These are phyloP conservation scores for Gynochthodes officinalis DNA, from an alignment of 257 asterid species.

Conservation along the genomic window DNA sequence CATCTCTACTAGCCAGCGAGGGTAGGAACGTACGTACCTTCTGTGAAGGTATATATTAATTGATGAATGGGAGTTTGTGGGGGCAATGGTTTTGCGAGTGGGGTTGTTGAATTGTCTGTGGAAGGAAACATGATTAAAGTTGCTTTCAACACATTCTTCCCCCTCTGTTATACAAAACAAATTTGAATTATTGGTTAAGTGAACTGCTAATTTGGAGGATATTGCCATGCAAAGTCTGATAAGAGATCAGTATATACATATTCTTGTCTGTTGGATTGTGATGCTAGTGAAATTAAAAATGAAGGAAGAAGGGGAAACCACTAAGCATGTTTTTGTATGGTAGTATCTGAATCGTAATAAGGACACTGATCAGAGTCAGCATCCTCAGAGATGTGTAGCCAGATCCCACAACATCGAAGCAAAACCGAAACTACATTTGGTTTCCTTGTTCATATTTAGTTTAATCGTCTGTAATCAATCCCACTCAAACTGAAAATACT, in stretches of 20 bases:
- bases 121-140: slow-evolving; percentile 19
- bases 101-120: slow-evolving; percentile 22
- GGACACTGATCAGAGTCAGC: neutral
- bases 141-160: slow-evolving; percentile 39
- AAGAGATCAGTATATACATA: slow-evolving; percentile 2
- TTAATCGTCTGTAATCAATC: neutral
- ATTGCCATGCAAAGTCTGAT: neutral
- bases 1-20: slow-evolving; percentile 29
- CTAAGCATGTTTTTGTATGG: neutral
- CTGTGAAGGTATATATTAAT: too few relatives aligned
- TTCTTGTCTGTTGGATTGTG: slow-evolving; percentile 8
- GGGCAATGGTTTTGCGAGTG: slow-evolving; percentile 17
- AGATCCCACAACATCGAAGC: slow-evolving; percentile 1
- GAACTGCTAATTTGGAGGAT: slow-evolving; percentile 21
- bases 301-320: neutral
- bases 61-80: slow-evolving; percentile 18
- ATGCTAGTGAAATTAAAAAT: slow-evolving; percentile 11
- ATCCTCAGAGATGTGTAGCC: neutral
- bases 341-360: neutral
- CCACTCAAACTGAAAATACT: neutral
- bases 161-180: slow-evolving; percentile 21
- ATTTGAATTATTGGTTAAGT: slow-evolving; percentile 10
- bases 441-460: neutral
- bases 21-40: neutral
- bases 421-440: neutral